These are phyloP conservation scores for Aphanomyces cochlioides DNA, from an alignment of 352 stramenopile genomes.

Conservation along the genomic window DNA sequence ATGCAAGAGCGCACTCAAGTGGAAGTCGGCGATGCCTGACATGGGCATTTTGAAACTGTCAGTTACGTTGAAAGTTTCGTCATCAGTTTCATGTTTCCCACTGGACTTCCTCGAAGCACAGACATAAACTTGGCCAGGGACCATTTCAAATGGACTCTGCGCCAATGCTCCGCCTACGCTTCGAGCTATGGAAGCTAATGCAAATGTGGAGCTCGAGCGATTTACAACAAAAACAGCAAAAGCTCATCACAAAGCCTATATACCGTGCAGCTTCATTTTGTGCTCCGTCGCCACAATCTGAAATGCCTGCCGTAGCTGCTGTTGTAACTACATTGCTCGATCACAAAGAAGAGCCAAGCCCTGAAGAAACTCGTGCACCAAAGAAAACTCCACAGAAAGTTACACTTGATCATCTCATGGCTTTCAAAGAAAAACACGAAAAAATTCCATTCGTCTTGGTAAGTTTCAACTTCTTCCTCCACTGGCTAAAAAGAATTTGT, in stretches of 20 bases:
- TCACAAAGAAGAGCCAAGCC: background rate
- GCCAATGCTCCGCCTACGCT: background rate
- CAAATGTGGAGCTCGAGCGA: conserved; percentile 1
- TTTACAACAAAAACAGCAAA: background rate
- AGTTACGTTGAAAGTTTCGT: background rate
- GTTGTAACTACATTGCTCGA: background rate
- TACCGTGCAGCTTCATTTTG: background rate
- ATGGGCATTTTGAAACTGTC: background rate
- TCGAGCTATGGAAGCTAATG: conserved; percentile 16
- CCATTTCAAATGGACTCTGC: background rate
- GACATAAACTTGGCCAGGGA: too few relatives aligned
- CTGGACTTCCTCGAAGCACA: background rate
- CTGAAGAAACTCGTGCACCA: background rate
- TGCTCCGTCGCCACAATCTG: background rate
- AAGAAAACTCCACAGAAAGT: background rate
- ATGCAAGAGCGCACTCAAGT: conserved; percentile 8
- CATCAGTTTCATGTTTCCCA: background rate
- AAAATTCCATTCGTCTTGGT: conserved; percentile 25
- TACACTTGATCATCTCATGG: conserved; percentile 10
- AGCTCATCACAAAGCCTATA: conserved; percentile 10
- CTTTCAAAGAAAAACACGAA: conserved; percentile 23
- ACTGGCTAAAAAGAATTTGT: background rate
- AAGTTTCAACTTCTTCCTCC: background rate
- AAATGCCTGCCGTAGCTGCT: background rate
- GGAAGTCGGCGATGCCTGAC: conserved; percentile 5